phyloP scores from a whole-genome alignment of 495 filamentous ascomycete species.

The Hypoxylon rickii region DNA sequence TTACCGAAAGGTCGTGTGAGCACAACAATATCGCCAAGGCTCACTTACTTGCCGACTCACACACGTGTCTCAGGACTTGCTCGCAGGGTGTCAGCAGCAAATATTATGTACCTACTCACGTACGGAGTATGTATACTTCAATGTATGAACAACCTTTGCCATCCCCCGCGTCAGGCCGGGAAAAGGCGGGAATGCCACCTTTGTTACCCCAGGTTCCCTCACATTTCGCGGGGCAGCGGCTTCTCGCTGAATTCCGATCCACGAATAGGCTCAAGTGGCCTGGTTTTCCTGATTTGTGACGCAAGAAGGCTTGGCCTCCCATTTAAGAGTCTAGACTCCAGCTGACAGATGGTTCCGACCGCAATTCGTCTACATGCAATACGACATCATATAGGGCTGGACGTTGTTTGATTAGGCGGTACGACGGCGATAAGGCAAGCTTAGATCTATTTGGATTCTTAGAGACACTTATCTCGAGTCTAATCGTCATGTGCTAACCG shows the following conservation, averaged over 20 bases:
- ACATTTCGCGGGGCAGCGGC: not conserved
- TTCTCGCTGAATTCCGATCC: conserved; percentile 29
- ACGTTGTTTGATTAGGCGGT: conserved; percentile 1
- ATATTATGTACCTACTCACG: no score
- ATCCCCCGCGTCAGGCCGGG: conserved; percentile 7
- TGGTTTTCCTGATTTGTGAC: conserved; percentile 20
- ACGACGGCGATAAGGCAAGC: not conserved
- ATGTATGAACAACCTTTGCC: no score
- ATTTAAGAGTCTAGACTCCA: conserved; percentile 8
- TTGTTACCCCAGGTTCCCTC: no score
- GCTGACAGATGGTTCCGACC: conserved; percentile 11
- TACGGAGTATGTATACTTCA: no score
- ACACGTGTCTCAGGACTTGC: no score
- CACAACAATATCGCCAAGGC: not conserved
- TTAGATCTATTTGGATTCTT: conserved; percentile 1
- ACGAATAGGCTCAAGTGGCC: conserved; percentile 13
- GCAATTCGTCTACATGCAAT: conserved; percentile 20
- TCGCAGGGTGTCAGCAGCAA: no score
- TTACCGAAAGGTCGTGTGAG: not conserved
- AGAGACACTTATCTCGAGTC: not conserved
- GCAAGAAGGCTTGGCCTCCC: conserved; percentile 18
- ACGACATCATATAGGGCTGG: conserved; percentile 29
- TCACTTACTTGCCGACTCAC: not conserved
- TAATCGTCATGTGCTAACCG: not conserved
- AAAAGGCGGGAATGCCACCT: not conserved